Evolutionary conservation across 2,329 filamentous ascomycete species (phyloP).

Genomic region (Immersiporthe knoxdaviesiana): DNA sequence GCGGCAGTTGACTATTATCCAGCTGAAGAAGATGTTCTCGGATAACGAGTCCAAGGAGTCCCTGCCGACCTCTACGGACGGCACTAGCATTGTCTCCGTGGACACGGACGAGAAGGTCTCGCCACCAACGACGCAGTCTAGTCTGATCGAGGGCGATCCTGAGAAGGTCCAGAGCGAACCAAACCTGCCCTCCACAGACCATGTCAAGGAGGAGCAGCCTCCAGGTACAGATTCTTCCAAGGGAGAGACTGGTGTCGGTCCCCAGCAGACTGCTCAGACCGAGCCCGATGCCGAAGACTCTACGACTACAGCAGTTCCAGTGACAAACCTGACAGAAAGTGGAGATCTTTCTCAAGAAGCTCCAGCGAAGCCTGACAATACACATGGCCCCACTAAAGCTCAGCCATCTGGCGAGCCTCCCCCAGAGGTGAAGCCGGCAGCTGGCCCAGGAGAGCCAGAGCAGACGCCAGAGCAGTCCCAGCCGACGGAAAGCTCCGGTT

Average conservation of each 20-base stretch:
- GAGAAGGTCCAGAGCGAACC: conserved; percentile 27
- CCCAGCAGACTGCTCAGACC: neutral
- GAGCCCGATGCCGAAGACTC: conserved; percentile 12
- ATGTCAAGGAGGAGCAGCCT: conserved; percentile 28
- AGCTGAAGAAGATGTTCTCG: conserved; percentile 92
- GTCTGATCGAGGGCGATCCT: conserved; percentile 21
- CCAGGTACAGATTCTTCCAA: conserved; percentile 14
- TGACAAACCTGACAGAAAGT: conserved; percentile 1
- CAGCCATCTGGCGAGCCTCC: conserved; percentile 1
- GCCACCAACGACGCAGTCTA: conserved; percentile 42
- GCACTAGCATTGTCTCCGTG: conserved; percentile 34
- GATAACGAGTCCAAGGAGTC: conserved; percentile 85
- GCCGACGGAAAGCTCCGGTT: neutral
- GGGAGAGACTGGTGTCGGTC: neutral
- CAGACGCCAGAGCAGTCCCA: conserved; percentile 1
- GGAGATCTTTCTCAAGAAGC: conserved; percentile 10
- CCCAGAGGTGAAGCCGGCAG: neutral
- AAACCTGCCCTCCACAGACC: conserved; percentile 26
- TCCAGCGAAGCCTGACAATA: neutral
- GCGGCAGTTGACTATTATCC: conserved; percentile 84
- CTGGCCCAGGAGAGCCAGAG: conserved; percentile 3
- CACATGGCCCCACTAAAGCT: neutral
- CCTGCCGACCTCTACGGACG: conserved; percentile 58
- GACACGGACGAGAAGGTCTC: conserved; percentile 52
- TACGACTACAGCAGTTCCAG: neutral